Percentiles rank a stretch among this genome's conserved stretches.
Evolutionary conservation across 1,284 basidiomycete genomes (phyloP).

Genomic region (Tylopilus sp.): DNA sequence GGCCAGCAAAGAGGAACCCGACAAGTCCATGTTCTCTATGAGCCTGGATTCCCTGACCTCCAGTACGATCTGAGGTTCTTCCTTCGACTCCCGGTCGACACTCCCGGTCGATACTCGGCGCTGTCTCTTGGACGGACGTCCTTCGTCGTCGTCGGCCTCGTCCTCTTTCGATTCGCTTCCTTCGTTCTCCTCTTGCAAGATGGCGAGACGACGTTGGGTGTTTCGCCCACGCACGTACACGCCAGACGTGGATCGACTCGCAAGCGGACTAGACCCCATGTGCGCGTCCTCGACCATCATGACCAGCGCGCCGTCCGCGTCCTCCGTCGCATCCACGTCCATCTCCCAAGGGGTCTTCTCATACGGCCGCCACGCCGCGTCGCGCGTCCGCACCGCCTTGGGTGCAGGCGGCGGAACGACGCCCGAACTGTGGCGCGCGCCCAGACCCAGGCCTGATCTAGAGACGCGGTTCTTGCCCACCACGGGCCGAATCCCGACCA

Average conservation of each 20-base stretch:
- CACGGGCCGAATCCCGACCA: constrained; percentile 46
- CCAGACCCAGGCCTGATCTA: constrained; percentile 15
- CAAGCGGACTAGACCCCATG: constrained; percentile 31
- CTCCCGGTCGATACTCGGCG: constrained; percentile 4
- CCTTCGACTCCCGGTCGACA: not conserved
- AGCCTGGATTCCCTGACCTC: constrained; percentile 16
- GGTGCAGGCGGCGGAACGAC: constrained; percentile 22
- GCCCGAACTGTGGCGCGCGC: constrained; percentile 2
- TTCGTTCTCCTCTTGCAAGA: constrained; percentile 28
- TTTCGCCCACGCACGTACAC: constrained; percentile 8
- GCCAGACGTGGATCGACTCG: constrained; percentile 16
- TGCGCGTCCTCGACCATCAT: constrained; percentile 15
- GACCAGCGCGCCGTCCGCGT: not conserved
- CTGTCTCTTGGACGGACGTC: constrained; percentile 23
- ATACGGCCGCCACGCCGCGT: constrained; percentile 16
- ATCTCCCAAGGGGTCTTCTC: constrained; percentile 28
- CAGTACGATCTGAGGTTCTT: not conserved
- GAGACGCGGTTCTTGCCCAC: constrained; percentile 26
- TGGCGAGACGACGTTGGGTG: constrained; percentile 14
- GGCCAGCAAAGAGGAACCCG: constrained; percentile 26
- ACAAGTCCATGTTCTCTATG: constrained; percentile 29
- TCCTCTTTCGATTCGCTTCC: constrained; percentile 21
- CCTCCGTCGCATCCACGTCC: constrained; percentile 17
- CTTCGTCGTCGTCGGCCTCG: constrained; percentile 4
- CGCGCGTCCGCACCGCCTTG: constrained; percentile 25